Evolutionary conservation across 495 filamentous ascomycete genomes (phyloP), one percentile per base, ranked within the genome.

Genomic region (Pseudoneurospora amorphoporcata): DNA sequence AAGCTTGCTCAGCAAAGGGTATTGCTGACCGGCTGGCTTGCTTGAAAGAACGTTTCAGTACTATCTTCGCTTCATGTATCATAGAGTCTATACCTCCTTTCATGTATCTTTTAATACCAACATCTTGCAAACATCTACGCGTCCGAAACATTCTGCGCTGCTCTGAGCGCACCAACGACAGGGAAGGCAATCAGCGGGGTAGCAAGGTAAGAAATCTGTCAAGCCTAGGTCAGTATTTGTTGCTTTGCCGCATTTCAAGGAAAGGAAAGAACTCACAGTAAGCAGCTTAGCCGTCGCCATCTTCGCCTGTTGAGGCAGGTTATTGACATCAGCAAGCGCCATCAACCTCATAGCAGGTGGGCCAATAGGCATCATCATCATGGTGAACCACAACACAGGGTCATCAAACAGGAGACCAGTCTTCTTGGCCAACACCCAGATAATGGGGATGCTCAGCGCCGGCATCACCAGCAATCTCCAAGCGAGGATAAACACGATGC

Each of bases 311-410:
- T 90, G 84, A 32, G 81, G 82, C 1, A 83, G 84, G 8, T 87
- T 86, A 42, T 86, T 88, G 4, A 93, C 84, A 72, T 94, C 90
- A 3, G 90, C 85, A 69, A 93, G 78, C 2, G 89, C 87, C 19
- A 89, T 87, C 17, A 93, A 79, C 71, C 90, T 90, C 86, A 93
- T 87, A 0, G 91, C 90, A 3, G 89, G 88, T 10, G 91, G 91
- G 0, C 92, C 92, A 2, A 86, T 84, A 0, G 92, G 91, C 88
- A 94, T 93, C 32, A 93, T 76, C 90, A 93, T 93, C 85, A 94
- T 86, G 9, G 82, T 81, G 76, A 93, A 94, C 89, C 90, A 94
- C 23, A 94, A 77, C 47, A 94, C 88, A 0, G 92, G 91, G 77
- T 94, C 92, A 5, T 82, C 72, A 8, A 83, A 79, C 3, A 94